Evolutionary conservation across 768 basidiomycete genomes (phyloP), one percentile per base, ranked within the genome.

Genomic region (Dictyophora rubrovolvata): DNA sequence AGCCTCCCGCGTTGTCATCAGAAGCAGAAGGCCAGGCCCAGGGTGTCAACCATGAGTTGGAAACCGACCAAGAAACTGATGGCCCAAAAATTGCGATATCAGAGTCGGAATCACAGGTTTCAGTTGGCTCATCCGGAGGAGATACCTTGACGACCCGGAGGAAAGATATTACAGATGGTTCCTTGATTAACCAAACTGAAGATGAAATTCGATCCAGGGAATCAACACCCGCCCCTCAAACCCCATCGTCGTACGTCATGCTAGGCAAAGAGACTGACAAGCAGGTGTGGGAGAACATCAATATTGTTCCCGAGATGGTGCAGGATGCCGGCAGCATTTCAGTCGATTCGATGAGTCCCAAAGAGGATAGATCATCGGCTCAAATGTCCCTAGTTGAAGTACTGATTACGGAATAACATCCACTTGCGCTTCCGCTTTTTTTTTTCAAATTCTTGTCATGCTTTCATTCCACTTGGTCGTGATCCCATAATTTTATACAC

Each of bases 361-460:
- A 23, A 12, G 22, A 22, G 5, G 20, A 17, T 23, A 33, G 18
- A 14, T 37, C 23, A 42, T 21, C 57, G 28, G 57, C 49, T 23
- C 5, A 48, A 36, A 59, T 1, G 17, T 48, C 57, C 20, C 20
- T 59, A 28, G 50, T 20, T 18, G 34, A 59, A 18, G 57, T 59
- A 20, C 35, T 53, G 14, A 35, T 59, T 48, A 59, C 49, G 23
- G 57, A 18, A 59, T 59, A 59, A 59, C 50, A 34, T 2, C n/a
- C 23, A n/a, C 5, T 17, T 35, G 28, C 35, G 18, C 28, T 28
- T 33, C 5, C 21, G 6, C 28, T 14, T 11, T 5, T 28, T 35
- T 20, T 35, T 59, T 59, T 42, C 33, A 34, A 11, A 18, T 4
- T 59, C 49, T 21, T 52, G 16, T 1, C 37, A 34, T 8, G 2